Evolutionary conservation across 352 stramenopile genomes (phyloP).

Genomic region (Phytophthora sp.): DNA sequence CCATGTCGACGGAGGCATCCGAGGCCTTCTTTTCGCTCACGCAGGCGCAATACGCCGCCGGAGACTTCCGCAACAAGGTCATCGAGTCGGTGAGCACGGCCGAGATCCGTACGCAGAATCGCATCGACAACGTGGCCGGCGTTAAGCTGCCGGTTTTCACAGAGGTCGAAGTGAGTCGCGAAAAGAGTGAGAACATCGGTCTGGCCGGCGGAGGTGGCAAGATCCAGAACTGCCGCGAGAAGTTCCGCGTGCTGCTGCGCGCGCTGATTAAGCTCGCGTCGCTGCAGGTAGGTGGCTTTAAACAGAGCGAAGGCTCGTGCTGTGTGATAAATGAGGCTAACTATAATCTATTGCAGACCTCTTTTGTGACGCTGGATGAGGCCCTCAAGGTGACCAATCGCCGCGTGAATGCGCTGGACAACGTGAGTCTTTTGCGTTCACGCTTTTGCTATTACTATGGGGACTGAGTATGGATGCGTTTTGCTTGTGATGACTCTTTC

Average conservation of each 20-base stretch:
- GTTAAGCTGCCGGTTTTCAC: conserved; percentile 99
- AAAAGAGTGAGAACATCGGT: conserved; percentile 96
- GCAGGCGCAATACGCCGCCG: conserved; percentile 98
- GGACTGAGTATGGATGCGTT: neutral
- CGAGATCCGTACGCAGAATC: conserved; percentile 95
- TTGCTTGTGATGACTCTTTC: neutral
- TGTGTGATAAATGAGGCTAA: conserved; percentile 15
- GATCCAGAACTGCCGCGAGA: conserved; percentile 94
- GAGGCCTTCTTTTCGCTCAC: conserved; percentile 98
- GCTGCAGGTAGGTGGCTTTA: conserved; percentile 57
- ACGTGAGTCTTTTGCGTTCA: conserved; percentile 56
- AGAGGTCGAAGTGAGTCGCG: conserved; percentile 93
- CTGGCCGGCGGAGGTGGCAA: conserved; percentile 97
- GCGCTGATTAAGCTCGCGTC: conserved; percentile 90
- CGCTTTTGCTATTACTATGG: neutral
- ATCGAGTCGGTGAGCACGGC: conserved; percentile 96
- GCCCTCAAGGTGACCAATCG: conserved; percentile 99
- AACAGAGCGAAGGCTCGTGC: neutral
- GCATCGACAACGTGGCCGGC: conserved; percentile 99
- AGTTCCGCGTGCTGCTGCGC: conserved; percentile 84
- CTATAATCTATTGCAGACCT: conserved; percentile 88
- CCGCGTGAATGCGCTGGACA: conserved; percentile 99
- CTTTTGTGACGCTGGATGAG: conserved; percentile 99
- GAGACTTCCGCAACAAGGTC: conserved; percentile 97
- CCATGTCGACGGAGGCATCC: conserved; percentile 90